These are phyloP conservation scores for Chrysosphaeria jannelii DNA, from an alignment of 2,329 filamentous ascomycete species.

Conservation along the genomic window DNA sequence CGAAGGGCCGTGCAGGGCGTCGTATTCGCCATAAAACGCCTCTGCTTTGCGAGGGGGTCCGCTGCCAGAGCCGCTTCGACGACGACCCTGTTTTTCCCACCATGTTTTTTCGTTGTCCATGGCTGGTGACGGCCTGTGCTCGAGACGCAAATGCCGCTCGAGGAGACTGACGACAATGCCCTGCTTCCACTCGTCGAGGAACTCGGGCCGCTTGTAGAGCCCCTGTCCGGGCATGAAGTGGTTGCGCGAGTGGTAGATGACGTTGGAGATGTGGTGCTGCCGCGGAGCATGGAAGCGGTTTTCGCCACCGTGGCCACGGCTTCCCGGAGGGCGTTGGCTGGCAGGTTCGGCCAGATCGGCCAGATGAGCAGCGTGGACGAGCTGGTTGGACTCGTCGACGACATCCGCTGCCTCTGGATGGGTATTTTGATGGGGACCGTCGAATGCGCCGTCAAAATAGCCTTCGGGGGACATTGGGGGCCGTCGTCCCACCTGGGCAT, in stretches of 20 bases:
- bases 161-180: constrained; percentile 30
- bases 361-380: too few relatives aligned
- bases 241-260: constrained; percentile 13
- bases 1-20: constrained; percentile 30
- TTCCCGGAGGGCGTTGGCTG: too few relatives aligned
- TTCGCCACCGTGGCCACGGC: too few relatives aligned
- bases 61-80: constrained; percentile 16
- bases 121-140: constrained; percentile 10
- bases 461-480: too few relatives aligned
- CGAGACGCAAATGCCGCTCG: constrained; percentile 27
- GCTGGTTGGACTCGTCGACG: too few relatives aligned
- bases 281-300: constrained; percentile 5
- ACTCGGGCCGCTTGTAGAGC: constrained; percentile 25
- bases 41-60: constrained; percentile 23
- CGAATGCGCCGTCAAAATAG: too few relatives aligned
- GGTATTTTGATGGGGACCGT: too few relatives aligned
- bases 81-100: constrained; percentile 36
- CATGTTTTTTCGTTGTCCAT: constrained; percentile 28
- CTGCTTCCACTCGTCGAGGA: constrained; percentile 45
- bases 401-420: too few relatives aligned
- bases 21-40: constrained; percentile 35
- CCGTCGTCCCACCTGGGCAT: constrained; percentile 1
- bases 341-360: background rate
- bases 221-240: constrained; percentile 18
- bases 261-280: constrained; percentile 12